Evolutionary conservation across 306 rosid genomes (phyloP).

Genomic region (Lablab purpureus): DNA sequence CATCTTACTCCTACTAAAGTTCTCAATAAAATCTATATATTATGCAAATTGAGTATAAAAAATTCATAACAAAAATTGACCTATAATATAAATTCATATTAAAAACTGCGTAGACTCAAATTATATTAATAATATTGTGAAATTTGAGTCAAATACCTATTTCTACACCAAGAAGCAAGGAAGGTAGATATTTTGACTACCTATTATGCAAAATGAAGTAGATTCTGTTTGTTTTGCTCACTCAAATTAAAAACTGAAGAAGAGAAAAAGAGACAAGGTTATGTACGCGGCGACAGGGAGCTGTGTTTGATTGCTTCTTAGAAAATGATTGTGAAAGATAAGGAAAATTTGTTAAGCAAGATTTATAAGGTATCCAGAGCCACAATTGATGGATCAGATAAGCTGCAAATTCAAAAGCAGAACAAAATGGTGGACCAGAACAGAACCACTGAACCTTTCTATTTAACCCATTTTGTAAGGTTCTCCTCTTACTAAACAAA

Average conservation of each 20-base stretch:
- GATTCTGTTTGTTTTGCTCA: slow-evolving; percentile 38
- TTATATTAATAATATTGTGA: no score
- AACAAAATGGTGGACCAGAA: slow-evolving; percentile 53
- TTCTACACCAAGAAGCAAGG: slow-evolving; percentile 52
- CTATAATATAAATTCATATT: no score
- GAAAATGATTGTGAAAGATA: slow-evolving; percentile 35
- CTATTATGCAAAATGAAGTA: not conserved
- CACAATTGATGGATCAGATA: slow-evolving; percentile 63
- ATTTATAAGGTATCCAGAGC: slow-evolving; percentile 54
- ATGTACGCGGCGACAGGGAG: slow-evolving; percentile 58
- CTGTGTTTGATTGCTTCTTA: slow-evolving; percentile 37
- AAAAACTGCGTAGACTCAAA: no score
- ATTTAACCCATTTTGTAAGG: slow-evolving; percentile 49
- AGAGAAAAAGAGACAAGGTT: slow-evolving; percentile 9
- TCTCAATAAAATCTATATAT: no score
- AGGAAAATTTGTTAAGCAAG: slow-evolving; percentile 33
- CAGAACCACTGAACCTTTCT: slow-evolving; percentile 39
- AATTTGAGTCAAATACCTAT: no score
- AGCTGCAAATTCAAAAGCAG: slow-evolving; percentile 49
- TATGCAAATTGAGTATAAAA: no score
- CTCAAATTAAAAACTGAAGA: slow-evolving; percentile 16
- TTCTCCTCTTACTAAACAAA: slow-evolving; percentile 39
- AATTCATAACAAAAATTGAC: no score
- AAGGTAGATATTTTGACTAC: slow-evolving; percentile 48
- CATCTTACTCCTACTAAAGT: no score